Evolutionary conservation across 2,329 filamentous ascomycete species (phyloP).

Genomic region (Venturiaceae sp.): DNA sequence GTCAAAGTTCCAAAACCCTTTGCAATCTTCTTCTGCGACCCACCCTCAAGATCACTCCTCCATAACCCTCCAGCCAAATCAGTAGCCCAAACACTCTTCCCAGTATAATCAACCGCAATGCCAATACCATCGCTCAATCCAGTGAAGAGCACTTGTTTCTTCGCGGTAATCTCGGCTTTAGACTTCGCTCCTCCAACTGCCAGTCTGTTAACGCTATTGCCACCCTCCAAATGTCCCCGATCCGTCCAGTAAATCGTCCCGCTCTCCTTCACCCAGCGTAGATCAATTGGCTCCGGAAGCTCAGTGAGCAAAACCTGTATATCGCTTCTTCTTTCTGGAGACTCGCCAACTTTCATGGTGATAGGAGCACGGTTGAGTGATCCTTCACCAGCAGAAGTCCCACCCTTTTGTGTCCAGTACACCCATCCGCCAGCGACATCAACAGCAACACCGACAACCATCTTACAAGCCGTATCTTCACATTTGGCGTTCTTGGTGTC

Average conservation of each 20-base stretch:
- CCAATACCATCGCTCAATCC: constrained; percentile 4
- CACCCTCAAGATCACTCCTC: background rate
- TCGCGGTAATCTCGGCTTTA: background rate
- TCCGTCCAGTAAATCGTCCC: constrained; percentile 8
- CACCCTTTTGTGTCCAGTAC: constrained; percentile 10
- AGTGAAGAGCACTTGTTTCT: background rate
- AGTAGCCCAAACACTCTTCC: constrained; percentile 1
- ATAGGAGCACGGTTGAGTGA: background rate
- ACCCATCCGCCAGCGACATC: constrained; percentile 4
- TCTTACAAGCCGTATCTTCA: background rate
- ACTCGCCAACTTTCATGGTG: background rate
- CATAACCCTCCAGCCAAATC: background rate
- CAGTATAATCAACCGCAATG: background rate
- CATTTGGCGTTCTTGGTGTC: background rate
- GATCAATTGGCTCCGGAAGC: constrained; percentile 8
- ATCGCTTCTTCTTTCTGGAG: background rate
- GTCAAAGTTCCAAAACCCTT: background rate
- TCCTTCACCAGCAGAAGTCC: background rate
- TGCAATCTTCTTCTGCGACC: constrained; percentile 1
- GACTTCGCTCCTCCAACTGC: background rate
- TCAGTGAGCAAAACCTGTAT: constrained; percentile 1
- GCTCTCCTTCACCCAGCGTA: background rate
- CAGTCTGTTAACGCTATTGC: constrained; percentile 6
- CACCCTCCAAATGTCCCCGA: background rate
- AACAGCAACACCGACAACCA: constrained; percentile 7